phyloP scores from a whole-genome alignment of 306 rosid genomes.

The Cucurbita pepo region DNA sequence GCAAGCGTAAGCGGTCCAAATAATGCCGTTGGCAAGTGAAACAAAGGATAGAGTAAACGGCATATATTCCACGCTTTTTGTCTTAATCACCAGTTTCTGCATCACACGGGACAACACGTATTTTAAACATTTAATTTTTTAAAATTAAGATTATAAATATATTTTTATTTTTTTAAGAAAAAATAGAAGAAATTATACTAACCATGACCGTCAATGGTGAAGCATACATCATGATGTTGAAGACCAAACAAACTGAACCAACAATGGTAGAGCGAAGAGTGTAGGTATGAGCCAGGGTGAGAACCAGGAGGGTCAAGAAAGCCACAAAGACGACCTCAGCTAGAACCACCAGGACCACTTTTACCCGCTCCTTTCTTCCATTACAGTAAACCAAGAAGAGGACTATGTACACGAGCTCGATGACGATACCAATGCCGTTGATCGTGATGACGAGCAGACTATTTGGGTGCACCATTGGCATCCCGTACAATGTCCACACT shows the following conservation, averaged over 20 bases:
- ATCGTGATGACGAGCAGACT: slow-evolving; percentile 57
- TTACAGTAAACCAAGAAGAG: slow-evolving; percentile 51
- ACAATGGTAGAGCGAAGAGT: slow-evolving; percentile 38
- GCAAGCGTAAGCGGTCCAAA: slow-evolving; percentile 36
- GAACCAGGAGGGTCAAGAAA: slow-evolving; percentile 17
- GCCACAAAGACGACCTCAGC: slow-evolving; percentile 33
- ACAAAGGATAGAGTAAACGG: slow-evolving; percentile 60
- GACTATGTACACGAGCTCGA: slow-evolving; percentile 41
- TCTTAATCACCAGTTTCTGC: slow-evolving; percentile 75
- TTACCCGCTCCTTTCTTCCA: slow-evolving; percentile 39
- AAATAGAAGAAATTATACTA: not conserved
- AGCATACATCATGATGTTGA: slow-evolving; percentile 87
- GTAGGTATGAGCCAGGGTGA: slow-evolving; percentile 22
- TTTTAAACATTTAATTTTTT: too few species aligned
- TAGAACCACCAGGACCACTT: slow-evolving; percentile 18
- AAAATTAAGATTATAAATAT: too few species aligned
- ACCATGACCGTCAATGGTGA: slow-evolving; percentile 74
- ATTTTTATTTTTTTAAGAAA: too few species aligned
- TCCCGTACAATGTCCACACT: slow-evolving; percentile 72
- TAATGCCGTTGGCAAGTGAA: slow-evolving; percentile 51
- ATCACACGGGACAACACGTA: not conserved
- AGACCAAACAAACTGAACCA: slow-evolving; percentile 43
- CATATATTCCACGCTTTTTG: slow-evolving; percentile 88
- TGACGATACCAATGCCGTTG: slow-evolving; percentile 38
- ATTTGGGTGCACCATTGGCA: slow-evolving; percentile 60